Evolutionary conservation across 108 stramenopile species (phyloP).

Genomic region (Heterococcus sp.): DNA sequence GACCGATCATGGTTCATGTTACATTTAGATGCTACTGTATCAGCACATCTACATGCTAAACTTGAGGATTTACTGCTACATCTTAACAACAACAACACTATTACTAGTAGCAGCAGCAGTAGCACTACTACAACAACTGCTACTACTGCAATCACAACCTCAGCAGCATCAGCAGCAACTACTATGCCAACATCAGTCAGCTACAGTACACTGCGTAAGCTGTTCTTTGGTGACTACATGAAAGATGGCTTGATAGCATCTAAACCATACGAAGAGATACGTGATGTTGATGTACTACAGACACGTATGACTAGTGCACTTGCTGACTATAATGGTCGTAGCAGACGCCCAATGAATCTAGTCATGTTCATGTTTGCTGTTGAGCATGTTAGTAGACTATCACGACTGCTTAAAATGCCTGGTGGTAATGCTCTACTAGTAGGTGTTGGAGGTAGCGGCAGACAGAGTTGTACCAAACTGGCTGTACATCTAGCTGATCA

Average conservation of each 20-base stretch:
- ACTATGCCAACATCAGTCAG: conserved; percentile 1
- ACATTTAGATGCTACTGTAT: conserved; percentile 50
- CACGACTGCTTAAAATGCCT: conserved; percentile 63
- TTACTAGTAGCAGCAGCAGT: conserved; percentile 5
- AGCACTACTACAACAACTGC: no score
- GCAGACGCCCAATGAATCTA: conserved; percentile 64
- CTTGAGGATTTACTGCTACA: conserved; percentile 55
- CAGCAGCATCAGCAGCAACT: not conserved
- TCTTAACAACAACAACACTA: conserved; percentile 11
- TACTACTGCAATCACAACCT: not conserved
- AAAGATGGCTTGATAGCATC: conserved; percentile 20
- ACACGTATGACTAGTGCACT: conserved; percentile 51
- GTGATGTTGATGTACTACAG: conserved; percentile 48
- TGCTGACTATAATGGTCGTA: conserved; percentile 59
- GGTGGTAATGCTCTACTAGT: conserved; percentile 65
- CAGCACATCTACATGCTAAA: conserved; percentile 51
- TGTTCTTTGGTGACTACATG: conserved; percentile 67
- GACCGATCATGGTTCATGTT: conserved; percentile 60
- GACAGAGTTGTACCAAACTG: conserved; percentile 60
- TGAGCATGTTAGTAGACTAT: conserved; percentile 61
- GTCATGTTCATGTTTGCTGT: conserved; percentile 70
- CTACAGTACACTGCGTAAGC: conserved; percentile 42
- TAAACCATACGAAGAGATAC: conserved; percentile 56
- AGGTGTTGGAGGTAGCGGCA: conserved; percentile 65
- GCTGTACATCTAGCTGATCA: conserved; percentile 65